phyloP scores from a whole-genome alignment of 129 eudicot genomes.

The Erigeron canadensis region DNA sequence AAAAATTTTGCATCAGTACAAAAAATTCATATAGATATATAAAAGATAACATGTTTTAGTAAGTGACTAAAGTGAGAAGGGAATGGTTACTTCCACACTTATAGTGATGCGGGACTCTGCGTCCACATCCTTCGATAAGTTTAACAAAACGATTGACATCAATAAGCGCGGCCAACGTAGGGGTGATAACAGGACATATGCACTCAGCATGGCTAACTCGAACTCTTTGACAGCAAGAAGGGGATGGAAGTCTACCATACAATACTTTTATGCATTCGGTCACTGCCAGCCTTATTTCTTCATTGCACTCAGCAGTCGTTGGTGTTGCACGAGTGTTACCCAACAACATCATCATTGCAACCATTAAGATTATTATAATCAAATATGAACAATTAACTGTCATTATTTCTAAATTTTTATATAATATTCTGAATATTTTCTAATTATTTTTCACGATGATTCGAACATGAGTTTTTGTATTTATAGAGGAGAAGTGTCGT shows the following conservation, averaged over 20 bases:
- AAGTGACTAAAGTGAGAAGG: no score
- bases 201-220: slow-evolving; percentile 41
- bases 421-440: neutral
- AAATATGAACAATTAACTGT: neutral
- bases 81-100: slow-evolving; percentile 41
- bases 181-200: slow-evolving; percentile 45
- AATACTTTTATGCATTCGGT: slow-evolving; percentile 43
- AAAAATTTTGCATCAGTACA: no score
- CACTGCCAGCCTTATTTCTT: slow-evolving; percentile 28
- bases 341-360: slow-evolving; percentile 9
- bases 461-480: neutral
- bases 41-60: no score
- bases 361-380: slow-evolving; percentile 1
- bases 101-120: slow-evolving; percentile 49
- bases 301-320: slow-evolving; percentile 37
- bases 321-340: neutral
- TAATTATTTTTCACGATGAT: neutral
- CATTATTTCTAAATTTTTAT: slow-evolving; percentile 13
- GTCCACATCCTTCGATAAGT: slow-evolving; percentile 47
- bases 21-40: no score
- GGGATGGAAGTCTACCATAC: slow-evolving; percentile 29
- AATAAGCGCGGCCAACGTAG: slow-evolving; percentile 41
- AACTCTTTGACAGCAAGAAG: slow-evolving; percentile 37
- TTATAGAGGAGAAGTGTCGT: neutral
- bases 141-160: slow-evolving; percentile 33